Evolutionary conservation across 768 basidiomycete species (phyloP).

Genomic region (Boletus pseudopeckii): DNA sequence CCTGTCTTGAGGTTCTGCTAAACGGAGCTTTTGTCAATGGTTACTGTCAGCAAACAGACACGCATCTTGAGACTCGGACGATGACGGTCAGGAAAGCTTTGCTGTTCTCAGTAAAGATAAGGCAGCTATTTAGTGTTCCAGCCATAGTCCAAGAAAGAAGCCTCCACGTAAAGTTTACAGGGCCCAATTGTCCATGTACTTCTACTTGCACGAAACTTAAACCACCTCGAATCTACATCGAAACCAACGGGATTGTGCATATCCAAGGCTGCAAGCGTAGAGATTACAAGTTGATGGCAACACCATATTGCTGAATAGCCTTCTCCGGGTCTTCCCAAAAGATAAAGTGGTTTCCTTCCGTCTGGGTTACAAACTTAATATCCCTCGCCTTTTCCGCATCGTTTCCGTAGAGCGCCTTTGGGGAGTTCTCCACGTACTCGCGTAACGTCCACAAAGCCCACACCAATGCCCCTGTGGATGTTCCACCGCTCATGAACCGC

Average conservation of each 20-base stretch:
- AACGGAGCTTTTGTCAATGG: constrained; percentile 41
- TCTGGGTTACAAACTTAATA: constrained; percentile 9
- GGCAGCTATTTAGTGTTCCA: constrained; percentile 68
- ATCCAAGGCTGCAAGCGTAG: not conserved
- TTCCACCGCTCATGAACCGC: constrained; percentile 18
- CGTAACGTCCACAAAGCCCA: constrained; percentile 13
- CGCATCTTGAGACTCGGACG: constrained; percentile 68
- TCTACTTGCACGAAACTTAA: not conserved
- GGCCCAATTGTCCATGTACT: not conserved
- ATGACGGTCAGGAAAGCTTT: constrained; percentile 79
- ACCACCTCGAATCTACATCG: not conserved
- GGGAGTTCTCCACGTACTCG: constrained; percentile 6
- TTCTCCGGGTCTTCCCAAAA: constrained; percentile 25
- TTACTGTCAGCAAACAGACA: constrained; percentile 85
- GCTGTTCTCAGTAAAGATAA: constrained; percentile 72
- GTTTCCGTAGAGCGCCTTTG: constrained; percentile 5
- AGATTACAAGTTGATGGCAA: constrained; percentile 6
- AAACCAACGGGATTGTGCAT: not conserved
- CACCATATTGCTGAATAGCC: constrained; percentile 16
- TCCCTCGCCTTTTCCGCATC: constrained; percentile 22
- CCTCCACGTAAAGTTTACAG: constrained; percentile 32
- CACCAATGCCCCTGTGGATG: constrained; percentile 4
- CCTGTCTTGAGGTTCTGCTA: not conserved
- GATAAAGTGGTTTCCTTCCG: constrained; percentile 24
- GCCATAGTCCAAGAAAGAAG: constrained; percentile 62